Conservation (phyloP, 768 basidiomycete species). For the Porphyrellus cyaneotinctus region DNA sequence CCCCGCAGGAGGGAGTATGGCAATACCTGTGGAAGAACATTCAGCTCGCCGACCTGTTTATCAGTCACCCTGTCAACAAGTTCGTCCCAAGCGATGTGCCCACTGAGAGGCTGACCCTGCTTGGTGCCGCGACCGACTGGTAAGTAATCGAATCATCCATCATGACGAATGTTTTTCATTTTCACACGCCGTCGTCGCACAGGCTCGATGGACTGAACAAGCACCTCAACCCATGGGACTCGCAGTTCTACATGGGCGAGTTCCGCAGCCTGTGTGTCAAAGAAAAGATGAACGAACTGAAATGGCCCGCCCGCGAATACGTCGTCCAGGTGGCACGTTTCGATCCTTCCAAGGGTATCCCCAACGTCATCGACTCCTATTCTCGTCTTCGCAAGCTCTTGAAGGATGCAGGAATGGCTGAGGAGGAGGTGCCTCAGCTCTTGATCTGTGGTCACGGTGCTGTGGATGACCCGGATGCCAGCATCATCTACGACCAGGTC, state of each 20-base stretch:
- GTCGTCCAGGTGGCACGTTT: constrained; percentile 92
- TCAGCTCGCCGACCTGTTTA: constrained; percentile 83
- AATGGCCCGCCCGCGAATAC: constrained; percentile 81
- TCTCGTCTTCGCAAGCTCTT: constrained; percentile 73
- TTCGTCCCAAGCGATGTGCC: constrained; percentile 89
- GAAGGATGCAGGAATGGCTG: constrained; percentile 39
- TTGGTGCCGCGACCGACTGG: constrained; percentile 87
- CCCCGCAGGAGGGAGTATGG: constrained; percentile 91
- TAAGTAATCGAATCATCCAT: constrained; percentile 35
- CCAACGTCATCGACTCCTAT: constrained; percentile 84
- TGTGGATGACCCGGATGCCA: constrained; percentile 93
- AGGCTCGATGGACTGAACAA: constrained; percentile 96
- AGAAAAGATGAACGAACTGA: constrained; percentile 76
- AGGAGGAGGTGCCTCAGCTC: constrained; percentile 63
- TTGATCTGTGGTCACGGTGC: constrained; percentile 88
- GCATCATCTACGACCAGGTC: constrained; percentile 82
- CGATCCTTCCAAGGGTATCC: constrained; percentile 84
- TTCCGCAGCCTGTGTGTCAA: constrained; percentile 72
- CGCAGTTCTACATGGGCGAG: constrained; percentile 87
- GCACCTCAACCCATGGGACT: constrained; percentile 73
- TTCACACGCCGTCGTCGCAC: background rate
- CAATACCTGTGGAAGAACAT: constrained; percentile 94
- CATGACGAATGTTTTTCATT: constrained; percentile 1
- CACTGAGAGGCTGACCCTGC: constrained; percentile 59
- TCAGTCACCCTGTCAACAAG: constrained; percentile 91